Base-by-base conservation (phyloP, 495 filamentous ascomycete genomes). In the Apodospora peruviana region DNA sequence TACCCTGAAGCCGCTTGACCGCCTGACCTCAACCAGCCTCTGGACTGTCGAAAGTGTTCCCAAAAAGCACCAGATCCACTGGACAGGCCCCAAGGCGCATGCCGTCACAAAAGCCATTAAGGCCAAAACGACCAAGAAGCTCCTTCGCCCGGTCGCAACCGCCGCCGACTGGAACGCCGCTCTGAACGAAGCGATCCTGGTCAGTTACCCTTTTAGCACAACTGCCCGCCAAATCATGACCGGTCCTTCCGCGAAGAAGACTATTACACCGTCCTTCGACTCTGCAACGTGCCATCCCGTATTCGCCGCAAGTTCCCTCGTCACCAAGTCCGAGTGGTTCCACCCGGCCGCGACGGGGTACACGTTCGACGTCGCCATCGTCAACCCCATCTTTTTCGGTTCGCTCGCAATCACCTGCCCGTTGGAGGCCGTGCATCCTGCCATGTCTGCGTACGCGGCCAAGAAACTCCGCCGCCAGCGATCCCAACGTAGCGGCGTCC, bases 301-400 rank as follows among this genome's bases (percentile, higher is more conserved):
- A n/a, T 72, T 69, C 41, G 58, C 64, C 51, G 62, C 63, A 12
- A 45, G 38, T 22, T 58, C 60, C 9, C 48, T 68, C 39, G 38
- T 57, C 41, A 61, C 62, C 21, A 41, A 32, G 7, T 61, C 64
- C 3, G 60, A 64, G 53, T 61, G 43, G 38, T 53, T 60, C 50
- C 68, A 73, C 52, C 68, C 70, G 8, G 68, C 64, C 10, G 57
- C 64, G 0, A 62, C 58, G 9, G 64, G 66, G 40, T 62, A 68
- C 44, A 60, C 57, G 16, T 60, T 61, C 50, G 63, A 68, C 37
- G 52, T 50, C 3, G 54, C 59, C 32, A 41, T 40, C 25, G 56
- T 65, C 19, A 62, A 66, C 37, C 65, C 67, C 4, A 56, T 60
- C 2, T 70, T 70, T 56, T 70, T 68, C 29, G 65, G 63, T 32